Conservation (phyloP, 108 stramenopile genomes). For the Stephanodiscus triporus region DNA sequence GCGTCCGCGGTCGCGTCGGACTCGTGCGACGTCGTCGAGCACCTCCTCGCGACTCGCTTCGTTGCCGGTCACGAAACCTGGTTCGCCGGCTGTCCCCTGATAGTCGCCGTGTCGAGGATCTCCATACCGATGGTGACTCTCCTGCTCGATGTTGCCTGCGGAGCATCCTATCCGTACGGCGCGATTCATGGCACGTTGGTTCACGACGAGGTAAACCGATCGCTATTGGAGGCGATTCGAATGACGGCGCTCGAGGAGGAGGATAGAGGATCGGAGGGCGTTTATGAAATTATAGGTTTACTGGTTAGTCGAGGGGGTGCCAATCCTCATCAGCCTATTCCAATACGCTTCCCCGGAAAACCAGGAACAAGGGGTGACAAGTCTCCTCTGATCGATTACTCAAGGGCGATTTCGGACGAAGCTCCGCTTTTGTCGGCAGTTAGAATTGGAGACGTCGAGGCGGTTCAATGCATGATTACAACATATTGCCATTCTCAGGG, state of each 20-base stretch:
- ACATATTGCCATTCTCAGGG: slow-evolving; percentile 13
- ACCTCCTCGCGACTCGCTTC: slow-evolving; percentile 60
- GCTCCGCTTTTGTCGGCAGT: slow-evolving; percentile 28
- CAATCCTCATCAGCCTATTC: slow-evolving; percentile 25
- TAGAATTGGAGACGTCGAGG: slow-evolving; percentile 17
- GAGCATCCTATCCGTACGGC: not conserved
- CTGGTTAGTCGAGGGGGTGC: slow-evolving; percentile 28
- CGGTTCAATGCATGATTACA: slow-evolving; percentile 33
- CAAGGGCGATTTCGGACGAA: slow-evolving; percentile 10
- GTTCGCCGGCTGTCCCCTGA: slow-evolving; percentile 57
- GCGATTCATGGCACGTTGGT: not conserved
- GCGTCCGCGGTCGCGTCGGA: slow-evolving; percentile 64
- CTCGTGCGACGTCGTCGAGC: slow-evolving; percentile 60
- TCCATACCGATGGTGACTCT: slow-evolving; percentile 66
- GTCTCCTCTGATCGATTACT: not conserved
- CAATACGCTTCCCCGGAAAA: not conserved
- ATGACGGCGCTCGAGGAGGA: not conserved
- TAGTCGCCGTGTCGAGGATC: slow-evolving; percentile 56
- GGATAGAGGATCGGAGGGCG: not conserved
- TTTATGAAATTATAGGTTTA: slow-evolving; percentile 30
- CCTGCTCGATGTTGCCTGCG: slow-evolving; percentile 53
- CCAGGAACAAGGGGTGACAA: not conserved
- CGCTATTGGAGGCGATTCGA: slow-evolving; percentile 34
- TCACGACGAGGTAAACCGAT: slow-evolving; percentile 24
- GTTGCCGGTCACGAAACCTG: slow-evolving; percentile 11